Conservation (phyloP, 495 filamentous ascomycete genomes). For the Evernia prunastri region DNA sequence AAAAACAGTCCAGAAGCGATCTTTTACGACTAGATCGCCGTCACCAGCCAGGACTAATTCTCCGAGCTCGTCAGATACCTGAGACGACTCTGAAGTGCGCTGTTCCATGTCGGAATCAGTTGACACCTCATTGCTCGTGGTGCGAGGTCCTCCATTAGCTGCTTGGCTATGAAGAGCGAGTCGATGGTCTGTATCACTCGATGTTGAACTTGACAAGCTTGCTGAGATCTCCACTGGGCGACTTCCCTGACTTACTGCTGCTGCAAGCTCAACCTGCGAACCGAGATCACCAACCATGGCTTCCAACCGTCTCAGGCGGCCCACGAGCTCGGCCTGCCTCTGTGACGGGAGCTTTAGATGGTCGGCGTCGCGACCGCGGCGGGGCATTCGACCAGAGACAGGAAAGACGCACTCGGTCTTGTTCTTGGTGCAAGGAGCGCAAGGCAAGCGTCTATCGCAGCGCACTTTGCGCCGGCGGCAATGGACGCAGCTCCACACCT, state of each 20-base stretch:
- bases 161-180: neutral
- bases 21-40: conserved; percentile 9
- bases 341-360: neutral
- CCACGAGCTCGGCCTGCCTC: conserved; percentile 21
- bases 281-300: conserved; percentile 20
- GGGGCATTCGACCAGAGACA: conserved; percentile 19
- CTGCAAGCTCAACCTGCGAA: conserved; percentile 14
- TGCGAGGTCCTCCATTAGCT: neutral
- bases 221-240: neutral
- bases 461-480: conserved; percentile 27
- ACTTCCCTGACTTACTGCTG: neutral
- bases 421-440: conserved; percentile 18
- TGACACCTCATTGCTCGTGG: neutral
- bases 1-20: conserved; percentile 17
- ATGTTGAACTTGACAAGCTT: neutral
- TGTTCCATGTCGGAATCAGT: neutral
- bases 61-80: neutral
- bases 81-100: neutral
- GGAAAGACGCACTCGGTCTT: conserved; percentile 22
- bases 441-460: conserved; percentile 25
- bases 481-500: conserved; percentile 24
- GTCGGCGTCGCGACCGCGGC: conserved; percentile 15
- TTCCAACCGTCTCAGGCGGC: conserved; percentile 25
- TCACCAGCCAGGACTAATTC: neutral
- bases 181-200: conserved; percentile 4